Base-by-base conservation (phyloP, 176 grass and related monocot genomes). In the Saccharum officinarum region DNA sequence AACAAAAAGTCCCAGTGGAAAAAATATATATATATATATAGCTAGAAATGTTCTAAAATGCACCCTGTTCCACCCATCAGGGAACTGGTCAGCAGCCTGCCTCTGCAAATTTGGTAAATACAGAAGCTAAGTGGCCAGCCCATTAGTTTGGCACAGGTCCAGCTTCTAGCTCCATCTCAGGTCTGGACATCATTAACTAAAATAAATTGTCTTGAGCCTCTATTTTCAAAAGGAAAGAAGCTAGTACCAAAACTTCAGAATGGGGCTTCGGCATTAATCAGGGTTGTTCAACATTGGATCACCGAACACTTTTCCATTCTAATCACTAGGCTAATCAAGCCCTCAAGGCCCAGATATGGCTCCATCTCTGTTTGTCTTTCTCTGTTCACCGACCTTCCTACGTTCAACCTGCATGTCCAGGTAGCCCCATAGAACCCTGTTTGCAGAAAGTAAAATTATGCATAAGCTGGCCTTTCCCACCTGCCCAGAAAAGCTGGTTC, bases 21-120 rank as follows among this genome's bases (percentile, higher is more conserved):
- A 1, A 33, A 3, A 45, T 33, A 71, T 10, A 74, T 34, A 25
- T 18, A 33, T 33, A 33, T 5, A 45, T 33, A 76, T 12, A 26
- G 3, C 71, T 60, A 82, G 14, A 38, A 76, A 80, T 47, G 61
- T 66, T 78, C 37, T 42, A 66, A 65, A 44, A 79, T 79, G 23
- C 22, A 63, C 39, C 61, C 60, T 65, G 9, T 15, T 33, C 25
- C 9, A 46, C 5, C 61, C 77, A 45, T 16, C 37, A 40, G 22
- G 22, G 39, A 23, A 30, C 3, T 20, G 26, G 8, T 13, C 10
- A 28, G 9, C 12, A 36, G 34, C 3, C 34, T 36, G 4, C 34
- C 4, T 36, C 34, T 36, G 36, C 5, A 3, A 46, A 78, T 41
- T 63, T 8, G 14, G 59, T 78, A 17, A 63, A 41, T 3, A 25